Percentiles rank a stretch among this genome's conserved stretches.
phyloP scores from a whole-genome alignment of 1,139 yeast genomes.

The Kodamaea alishanica region DNA sequence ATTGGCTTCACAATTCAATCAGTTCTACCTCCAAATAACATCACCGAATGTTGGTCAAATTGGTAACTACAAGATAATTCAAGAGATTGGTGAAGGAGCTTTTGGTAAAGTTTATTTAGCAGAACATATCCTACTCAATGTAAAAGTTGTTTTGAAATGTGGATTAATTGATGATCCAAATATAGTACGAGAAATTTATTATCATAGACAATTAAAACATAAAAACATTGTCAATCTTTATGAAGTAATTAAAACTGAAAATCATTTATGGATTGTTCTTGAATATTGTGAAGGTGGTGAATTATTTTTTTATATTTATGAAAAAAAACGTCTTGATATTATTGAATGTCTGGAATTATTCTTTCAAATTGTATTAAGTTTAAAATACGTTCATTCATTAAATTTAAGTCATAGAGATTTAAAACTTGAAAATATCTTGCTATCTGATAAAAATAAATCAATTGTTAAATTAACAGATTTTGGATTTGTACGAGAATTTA shows the following conservation, averaged over 20 bases:
- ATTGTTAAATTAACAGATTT: constrained; percentile 79
- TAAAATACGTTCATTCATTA: constrained; percentile 76
- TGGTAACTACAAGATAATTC: constrained; percentile 70
- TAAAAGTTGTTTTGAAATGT: constrained; percentile 80
- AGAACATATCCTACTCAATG: constrained; percentile 64
- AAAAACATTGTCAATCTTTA: constrained; percentile 81
- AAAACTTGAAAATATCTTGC: constrained; percentile 77
- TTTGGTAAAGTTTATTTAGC: constrained; percentile 92
- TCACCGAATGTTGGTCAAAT: constrained; percentile 54
- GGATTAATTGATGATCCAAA: constrained; percentile 83
- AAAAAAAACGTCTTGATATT: constrained; percentile 49
- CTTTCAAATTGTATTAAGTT: constrained; percentile 78
- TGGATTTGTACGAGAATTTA: constrained; percentile 84
- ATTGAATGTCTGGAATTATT: constrained; percentile 60
- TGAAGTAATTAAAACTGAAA: constrained; percentile 81
- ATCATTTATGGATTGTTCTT: constrained; percentile 77
- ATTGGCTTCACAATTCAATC: constrained; percentile 63
- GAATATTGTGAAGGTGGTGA: constrained; percentile 93
- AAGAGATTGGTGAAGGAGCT: constrained; percentile 83
- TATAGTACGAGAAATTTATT: constrained; percentile 87
- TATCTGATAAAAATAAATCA: constrained; percentile 60
- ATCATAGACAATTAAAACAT: constrained; percentile 79
- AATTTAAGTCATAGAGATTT: constrained; percentile 88
- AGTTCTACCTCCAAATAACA: constrained; percentile 54
- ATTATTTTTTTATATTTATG: constrained; percentile 67